Conservation (phyloP, 1,139 yeast genomes). For the Saccharomycopsis phalli region DNA sequence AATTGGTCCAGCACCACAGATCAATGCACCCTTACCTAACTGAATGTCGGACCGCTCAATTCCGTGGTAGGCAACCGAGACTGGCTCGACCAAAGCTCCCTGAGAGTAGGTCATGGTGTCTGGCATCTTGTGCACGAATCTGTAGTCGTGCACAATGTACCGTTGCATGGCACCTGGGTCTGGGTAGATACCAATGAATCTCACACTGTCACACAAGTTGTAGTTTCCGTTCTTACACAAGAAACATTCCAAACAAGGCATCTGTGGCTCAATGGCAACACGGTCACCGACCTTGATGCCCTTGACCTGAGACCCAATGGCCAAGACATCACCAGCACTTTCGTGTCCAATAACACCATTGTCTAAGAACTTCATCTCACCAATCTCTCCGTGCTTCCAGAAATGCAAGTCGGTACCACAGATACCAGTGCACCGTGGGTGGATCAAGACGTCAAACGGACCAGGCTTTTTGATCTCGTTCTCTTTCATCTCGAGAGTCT, state of each 20-base stretch:
- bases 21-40: conserved; percentile 26
- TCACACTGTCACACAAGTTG: conserved; percentile 26
- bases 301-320: conserved; percentile 31
- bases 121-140: conserved; percentile 28
- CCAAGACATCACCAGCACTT: conserved; percentile 33
- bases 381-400: conserved; percentile 31
- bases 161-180: conserved; percentile 28
- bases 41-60: conserved; percentile 27
- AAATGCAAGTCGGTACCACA: conserved; percentile 43
- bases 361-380: conserved; percentile 28
- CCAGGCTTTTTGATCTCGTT: conserved; percentile 29
- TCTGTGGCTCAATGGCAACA: conserved; percentile 34
- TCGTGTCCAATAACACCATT: conserved; percentile 63
- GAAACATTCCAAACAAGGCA: conserved; percentile 30
- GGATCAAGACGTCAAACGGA: conserved; percentile 35
- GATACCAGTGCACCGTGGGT: conserved; percentile 37
- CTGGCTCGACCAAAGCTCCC: conserved; percentile 31
- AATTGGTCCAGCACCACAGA: conserved; percentile 32
- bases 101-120: conserved; percentile 27
- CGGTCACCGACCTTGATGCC: conserved; percentile 32
- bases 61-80: conserved; percentile 30
- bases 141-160: conserved; percentile 24
- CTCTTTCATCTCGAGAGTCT: conserved; percentile 28
- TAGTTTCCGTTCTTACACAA: conserved; percentile 27
- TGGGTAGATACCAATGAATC: conserved; percentile 27